Conservation (phyloP, 257 asterid species). For the Striga asiatica region DNA sequence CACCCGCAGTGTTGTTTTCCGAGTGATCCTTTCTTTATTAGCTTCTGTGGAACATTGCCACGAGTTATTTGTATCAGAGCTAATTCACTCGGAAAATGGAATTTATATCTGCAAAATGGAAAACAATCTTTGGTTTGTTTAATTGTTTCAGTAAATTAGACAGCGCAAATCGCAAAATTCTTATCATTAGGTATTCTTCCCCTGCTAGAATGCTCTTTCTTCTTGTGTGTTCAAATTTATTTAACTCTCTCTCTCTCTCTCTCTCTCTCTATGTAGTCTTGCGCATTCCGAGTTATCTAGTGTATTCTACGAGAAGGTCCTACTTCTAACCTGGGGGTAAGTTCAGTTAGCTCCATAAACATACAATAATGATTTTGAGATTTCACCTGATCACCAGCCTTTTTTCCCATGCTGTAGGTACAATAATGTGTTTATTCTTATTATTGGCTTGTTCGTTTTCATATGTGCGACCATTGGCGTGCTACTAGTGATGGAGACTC, state of each 20-base stretch:
- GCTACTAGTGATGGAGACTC: slow-evolving; percentile 93
- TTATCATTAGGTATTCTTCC: no score
- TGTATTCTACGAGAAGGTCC: slow-evolving; percentile 92
- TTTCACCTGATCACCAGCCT: no score
- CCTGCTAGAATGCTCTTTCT: no score
- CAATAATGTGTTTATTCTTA: slow-evolving; percentile 46
- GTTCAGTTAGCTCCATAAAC: no score
- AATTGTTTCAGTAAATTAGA: no score
- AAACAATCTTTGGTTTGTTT: no score
- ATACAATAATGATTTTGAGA: no score
- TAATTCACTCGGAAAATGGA: no score
- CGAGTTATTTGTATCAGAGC: no score
- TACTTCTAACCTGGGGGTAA: slow-evolving; percentile 94
- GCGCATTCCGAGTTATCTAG: slow-evolving; percentile 98
- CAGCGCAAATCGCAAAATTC: no score
- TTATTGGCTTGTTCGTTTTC: slow-evolving; percentile 65
- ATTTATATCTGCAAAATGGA: no score
- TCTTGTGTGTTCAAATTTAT: background rate
- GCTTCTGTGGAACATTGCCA: background rate
- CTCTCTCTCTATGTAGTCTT: slow-evolving; percentile 39
- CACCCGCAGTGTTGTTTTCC: no score
- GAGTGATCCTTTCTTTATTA: background rate
- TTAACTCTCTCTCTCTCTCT: background rate
- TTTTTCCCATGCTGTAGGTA: slow-evolving; percentile 45
- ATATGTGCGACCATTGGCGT: slow-evolving; percentile 78